Base-by-base conservation (phyloP, 2,329 filamentous ascomycete genomes). In the Diplodia mutila region DNA sequence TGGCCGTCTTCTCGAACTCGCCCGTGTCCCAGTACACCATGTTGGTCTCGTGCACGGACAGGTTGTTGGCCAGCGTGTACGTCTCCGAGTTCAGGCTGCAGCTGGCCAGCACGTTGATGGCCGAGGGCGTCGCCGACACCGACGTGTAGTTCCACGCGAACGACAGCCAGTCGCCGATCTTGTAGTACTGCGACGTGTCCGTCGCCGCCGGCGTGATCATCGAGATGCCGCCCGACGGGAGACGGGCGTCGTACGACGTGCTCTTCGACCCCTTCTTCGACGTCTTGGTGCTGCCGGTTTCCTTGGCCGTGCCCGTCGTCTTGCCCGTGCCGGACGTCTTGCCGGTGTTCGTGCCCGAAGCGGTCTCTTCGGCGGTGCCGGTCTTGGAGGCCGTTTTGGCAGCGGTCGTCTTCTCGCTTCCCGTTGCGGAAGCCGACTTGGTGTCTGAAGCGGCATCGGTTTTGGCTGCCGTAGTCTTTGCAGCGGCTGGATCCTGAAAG, bases 81-180 rank as follows among this genome's bases (percentile, higher is more conserved):
- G 83, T 86, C 55, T 82, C 82, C 67, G 83, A 80, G 77, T 89
- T 89, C 68, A 81, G 76, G 42, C 82, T 83, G 81, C 88, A 90
- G 12, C 84, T 85, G 1, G 89, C 88, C 52, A 90, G 78, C 46
- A 90, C 83, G 71, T 90, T 87, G 72, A 91, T 80, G 52, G 82
- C 83, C 1, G 82, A 81, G 0, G 89, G 89, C 0, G 85, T 87
- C 21, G 85, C 81, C 23, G 81, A 83, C 27, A 90, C 79, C 12
- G 86, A 88, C 16, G 89, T 91, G 78, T 90, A 90, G 77, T 91
- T 90, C 88, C 89, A 91, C 23, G 81, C 84, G 71, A 90, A 89
- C 0, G 88, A 90, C 34, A 90, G 79, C 68, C 81, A 83, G 53
- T 90, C 82, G 21, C 86, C 86, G 71, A 90, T 85, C 76, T 89